Conservation (phyloP, 2,329 filamentous ascomycete species). For the Pleoardoris graminearum region DNA sequence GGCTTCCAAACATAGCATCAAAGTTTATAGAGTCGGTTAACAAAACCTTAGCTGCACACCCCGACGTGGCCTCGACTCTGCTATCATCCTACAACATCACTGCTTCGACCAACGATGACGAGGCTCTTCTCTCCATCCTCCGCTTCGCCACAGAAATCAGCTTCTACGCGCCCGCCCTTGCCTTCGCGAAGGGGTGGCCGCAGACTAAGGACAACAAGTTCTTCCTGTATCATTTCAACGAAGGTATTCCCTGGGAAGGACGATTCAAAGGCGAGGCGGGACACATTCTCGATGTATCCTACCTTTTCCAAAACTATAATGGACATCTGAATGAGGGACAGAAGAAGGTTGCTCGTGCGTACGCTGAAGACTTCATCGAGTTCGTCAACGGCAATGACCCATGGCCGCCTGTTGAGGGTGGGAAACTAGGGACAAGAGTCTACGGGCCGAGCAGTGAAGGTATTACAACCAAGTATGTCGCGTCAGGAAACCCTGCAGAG, state of each 20-base stretch:
- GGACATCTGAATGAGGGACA: constrained; percentile 28
- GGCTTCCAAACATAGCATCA: constrained; percentile 36
- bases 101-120: constrained; percentile 43
- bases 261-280: constrained; percentile 38
- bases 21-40: constrained; percentile 42
- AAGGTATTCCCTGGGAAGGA: constrained; percentile 42
- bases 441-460: constrained; percentile 37
- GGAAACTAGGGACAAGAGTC: constrained; percentile 28
- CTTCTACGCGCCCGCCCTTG: constrained; percentile 51
- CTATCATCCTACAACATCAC: constrained; percentile 49
- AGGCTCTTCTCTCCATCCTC: constrained; percentile 49
- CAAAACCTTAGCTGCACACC: constrained; percentile 30
- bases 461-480: constrained; percentile 30
- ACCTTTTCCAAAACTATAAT: constrained; percentile 42
- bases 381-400: constrained; percentile 40
- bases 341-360: constrained; percentile 26
- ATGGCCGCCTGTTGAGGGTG: constrained; percentile 34
- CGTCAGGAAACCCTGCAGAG: constrained; percentile 28
- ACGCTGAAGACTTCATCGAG: constrained; percentile 37
- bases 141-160: constrained; percentile 52
- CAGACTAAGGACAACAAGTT: constrained; percentile 29
- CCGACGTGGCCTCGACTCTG: constrained; percentile 24
- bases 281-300: constrained; percentile 41
- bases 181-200: constrained; percentile 47
- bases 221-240: constrained; percentile 42